These are phyloP conservation scores for Zygotorulaspora danielsina DNA, from an alignment of 805 yeast species.

Conservation along the genomic window DNA sequence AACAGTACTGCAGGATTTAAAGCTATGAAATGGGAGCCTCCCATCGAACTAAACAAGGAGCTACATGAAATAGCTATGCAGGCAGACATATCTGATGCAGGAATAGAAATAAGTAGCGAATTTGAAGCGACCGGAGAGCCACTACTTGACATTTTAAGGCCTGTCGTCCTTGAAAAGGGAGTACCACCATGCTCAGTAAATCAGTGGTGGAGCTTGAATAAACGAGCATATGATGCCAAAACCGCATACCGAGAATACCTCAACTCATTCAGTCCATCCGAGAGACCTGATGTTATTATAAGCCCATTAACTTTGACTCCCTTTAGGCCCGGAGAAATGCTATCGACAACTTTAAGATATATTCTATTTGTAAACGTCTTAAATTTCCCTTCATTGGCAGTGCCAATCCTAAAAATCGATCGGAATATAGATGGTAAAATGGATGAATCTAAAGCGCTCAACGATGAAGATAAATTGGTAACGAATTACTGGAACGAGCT, in stretches of 20 bases:
- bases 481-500: conserved; percentile 15
- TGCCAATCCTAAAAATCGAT: conserved; percentile 12
- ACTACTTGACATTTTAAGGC: conserved; percentile 13
- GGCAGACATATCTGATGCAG: conserved; percentile 21
- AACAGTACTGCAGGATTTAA: conserved; percentile 13
- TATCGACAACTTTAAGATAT: conserved; percentile 16
- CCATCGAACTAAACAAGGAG: conserved; percentile 12
- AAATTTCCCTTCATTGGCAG: conserved; percentile 16
- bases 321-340: conserved; percentile 18
- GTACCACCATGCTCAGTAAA: conserved; percentile 14
- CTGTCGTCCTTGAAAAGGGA: conserved; percentile 8
- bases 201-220: conserved; percentile 19
- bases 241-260: conserved; percentile 15
- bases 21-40: conserved; percentile 19
- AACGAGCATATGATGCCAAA: conserved; percentile 13
- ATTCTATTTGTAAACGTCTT: conserved; percentile 16
- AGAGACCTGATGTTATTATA: conserved; percentile 13
- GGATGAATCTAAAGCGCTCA: conserved; percentile 9
- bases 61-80: conserved; percentile 15
- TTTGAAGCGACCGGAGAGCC: conserved; percentile 17
- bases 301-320: conserved; percentile 15
- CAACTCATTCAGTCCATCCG: conserved; percentile 11
- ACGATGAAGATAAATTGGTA: conserved; percentile 12
- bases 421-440: conserved; percentile 6
- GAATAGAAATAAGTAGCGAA: conserved; percentile 15